Evolutionary conservation across 495 filamentous ascomycete genomes (phyloP).

Genomic region (Evernia prunastri): DNA sequence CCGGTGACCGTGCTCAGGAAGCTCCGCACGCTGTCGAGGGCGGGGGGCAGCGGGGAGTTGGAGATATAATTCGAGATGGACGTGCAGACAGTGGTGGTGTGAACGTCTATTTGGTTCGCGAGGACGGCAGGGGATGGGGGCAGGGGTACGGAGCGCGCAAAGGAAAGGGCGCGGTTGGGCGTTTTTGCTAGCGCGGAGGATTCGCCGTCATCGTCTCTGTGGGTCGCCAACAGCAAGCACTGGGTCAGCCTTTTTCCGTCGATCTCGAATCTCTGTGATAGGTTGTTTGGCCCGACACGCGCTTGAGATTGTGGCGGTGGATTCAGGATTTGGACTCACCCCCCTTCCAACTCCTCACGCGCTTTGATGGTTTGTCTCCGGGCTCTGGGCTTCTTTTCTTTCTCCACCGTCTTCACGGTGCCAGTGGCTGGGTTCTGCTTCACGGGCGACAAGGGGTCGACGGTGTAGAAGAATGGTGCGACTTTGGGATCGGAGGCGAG

Average conservation of each 20-base stretch:
- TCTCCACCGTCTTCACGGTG: background rate
- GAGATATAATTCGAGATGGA: constrained; percentile 40
- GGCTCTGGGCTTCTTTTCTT: constrained; percentile 38
- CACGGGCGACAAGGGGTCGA: constrained; percentile 58
- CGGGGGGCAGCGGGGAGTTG: constrained; percentile 39
- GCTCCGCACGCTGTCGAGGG: constrained; percentile 47
- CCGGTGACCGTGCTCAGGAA: constrained; percentile 62
- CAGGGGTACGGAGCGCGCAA: constrained; percentile 51
- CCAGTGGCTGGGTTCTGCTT: constrained; percentile 59
- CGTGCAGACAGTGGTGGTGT: constrained; percentile 56
- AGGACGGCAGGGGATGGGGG: constrained; percentile 82
- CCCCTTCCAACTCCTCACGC: constrained; percentile 37
- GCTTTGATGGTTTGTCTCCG: constrained; percentile 33
- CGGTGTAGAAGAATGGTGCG: constrained; percentile 67
- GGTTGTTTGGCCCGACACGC: background rate
- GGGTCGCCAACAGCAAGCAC: background rate
- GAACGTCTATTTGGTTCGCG: constrained; percentile 72
- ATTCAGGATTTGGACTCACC: constrained; percentile 36
- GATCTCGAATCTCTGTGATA: too few relatives aligned
- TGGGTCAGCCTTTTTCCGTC: background rate
- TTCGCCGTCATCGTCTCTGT: constrained; percentile 29
- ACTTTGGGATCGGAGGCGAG: constrained; percentile 59
- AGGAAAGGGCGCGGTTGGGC: constrained; percentile 51
- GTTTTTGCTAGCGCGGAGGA: constrained; percentile 45
- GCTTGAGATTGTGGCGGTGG: constrained; percentile 16